These are phyloP conservation scores for Penicillium sp. DNA, from an alignment of 2,329 filamentous ascomycete species.

Conservation along the genomic window DNA sequence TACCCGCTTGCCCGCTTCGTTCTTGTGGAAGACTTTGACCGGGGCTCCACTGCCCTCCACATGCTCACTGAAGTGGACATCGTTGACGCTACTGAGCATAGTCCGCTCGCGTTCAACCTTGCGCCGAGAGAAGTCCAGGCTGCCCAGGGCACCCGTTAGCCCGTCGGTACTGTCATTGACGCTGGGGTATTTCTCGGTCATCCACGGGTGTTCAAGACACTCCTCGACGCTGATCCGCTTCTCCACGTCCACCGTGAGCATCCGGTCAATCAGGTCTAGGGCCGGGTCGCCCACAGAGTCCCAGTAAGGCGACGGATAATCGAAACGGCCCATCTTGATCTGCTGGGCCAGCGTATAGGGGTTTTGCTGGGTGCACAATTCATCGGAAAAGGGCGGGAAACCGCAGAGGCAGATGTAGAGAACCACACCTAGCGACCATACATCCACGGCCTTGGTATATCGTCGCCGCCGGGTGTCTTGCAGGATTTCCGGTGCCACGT, in stretches of 20 bases:
- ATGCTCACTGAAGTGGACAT: conserved; percentile 60
- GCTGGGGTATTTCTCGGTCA: conserved; percentile 57
- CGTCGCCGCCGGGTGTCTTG: conserved; percentile 74
- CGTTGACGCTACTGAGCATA: conserved; percentile 74
- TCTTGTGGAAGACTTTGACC: conserved; percentile 73
- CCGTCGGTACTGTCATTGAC: conserved; percentile 86
- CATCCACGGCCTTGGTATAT: conserved; percentile 91
- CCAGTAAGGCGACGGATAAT: conserved; percentile 97
- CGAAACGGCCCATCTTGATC: conserved; percentile 81
- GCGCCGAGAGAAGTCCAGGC: conserved; percentile 77
- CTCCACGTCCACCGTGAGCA: conserved; percentile 84
- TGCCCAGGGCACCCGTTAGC: conserved; percentile 76
- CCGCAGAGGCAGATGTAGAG: conserved; percentile 96
- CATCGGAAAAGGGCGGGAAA: conserved; percentile 94
- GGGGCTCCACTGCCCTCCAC: conserved; percentile 54
- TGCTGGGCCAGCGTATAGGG: conserved; percentile 85
- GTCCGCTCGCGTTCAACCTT: conserved; percentile 80
- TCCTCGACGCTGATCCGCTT: conserved; percentile 83
- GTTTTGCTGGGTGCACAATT: conserved; percentile 74
- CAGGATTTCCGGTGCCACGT: conserved; percentile 93
- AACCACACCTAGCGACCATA: conserved; percentile 97
- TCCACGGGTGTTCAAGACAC: conserved; percentile 88
- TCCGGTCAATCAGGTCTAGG: conserved; percentile 86
- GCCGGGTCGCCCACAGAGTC: conserved; percentile 81
- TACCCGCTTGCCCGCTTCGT: conserved; percentile 49